Evolutionary conservation across 768 basidiomycete species (phyloP).

Genomic region (Pulveroboletus sp.): DNA sequence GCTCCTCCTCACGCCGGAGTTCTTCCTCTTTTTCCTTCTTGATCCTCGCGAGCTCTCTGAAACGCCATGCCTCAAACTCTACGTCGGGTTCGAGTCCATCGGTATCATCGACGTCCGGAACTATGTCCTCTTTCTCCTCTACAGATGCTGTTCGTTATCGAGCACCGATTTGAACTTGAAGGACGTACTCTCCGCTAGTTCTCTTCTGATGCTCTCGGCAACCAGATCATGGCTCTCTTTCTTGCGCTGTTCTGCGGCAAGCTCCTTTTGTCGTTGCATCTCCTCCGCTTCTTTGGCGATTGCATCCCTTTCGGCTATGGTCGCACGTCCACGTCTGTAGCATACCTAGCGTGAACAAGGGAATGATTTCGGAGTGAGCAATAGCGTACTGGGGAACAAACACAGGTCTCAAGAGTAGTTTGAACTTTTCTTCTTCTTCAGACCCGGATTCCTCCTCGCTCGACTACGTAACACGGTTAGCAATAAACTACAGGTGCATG

Average conservation of each 20-base stretch:
- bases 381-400: conserved; percentile 86
- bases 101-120: conserved; percentile 91
- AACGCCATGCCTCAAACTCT: conserved; percentile 95
- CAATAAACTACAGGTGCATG: conserved; percentile 3
- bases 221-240: conserved; percentile 90
- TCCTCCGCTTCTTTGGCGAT: conserved; percentile 75
- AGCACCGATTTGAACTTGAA: not conserved
- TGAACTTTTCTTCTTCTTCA: conserved; percentile 74
- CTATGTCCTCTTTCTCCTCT: conserved; percentile 86
- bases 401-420: conserved; percentile 81
- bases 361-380: not conserved
- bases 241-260: conserved; percentile 75
- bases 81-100: conserved; percentile 84
- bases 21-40: conserved; percentile 92
- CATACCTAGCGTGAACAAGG: conserved; percentile 1
- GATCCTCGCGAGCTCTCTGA: conserved; percentile 89
- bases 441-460: conserved; percentile 79
- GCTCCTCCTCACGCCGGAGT: conserved; percentile 73
- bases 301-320: conserved; percentile 64
- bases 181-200: conserved; percentile 82
- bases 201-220: conserved; percentile 88
- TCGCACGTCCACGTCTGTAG: conserved; percentile 66
- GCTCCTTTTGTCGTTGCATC: conserved; percentile 58
- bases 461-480: conserved; percentile 44
- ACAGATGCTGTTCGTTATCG: conserved; percentile 2